Evolutionary conservation across 345 rosid species (phyloP).

Genomic region (Crucihimalaya himalaica): DNA sequence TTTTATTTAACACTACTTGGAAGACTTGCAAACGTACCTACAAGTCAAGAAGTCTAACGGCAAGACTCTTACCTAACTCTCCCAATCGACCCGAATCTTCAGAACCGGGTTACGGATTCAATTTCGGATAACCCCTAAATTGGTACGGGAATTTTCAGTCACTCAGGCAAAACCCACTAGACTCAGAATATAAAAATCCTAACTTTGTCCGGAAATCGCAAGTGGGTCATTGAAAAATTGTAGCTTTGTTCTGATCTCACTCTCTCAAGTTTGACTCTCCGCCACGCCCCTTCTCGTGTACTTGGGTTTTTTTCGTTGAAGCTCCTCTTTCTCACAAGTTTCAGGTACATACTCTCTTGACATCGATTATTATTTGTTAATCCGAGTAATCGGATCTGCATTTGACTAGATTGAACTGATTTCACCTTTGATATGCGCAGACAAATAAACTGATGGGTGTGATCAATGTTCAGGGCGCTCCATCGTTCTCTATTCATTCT

Average conservation of each 20-base stretch:
- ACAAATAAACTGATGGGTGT: conserved; percentile 52
- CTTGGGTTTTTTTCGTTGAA: conserved; percentile 16
- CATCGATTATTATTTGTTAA: background rate
- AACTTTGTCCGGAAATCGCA: conserved; percentile 12
- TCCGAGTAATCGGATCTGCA: background rate
- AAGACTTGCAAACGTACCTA: background rate
- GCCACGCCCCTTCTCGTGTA: background rate
- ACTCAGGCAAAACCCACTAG: background rate
- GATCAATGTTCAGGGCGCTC: conserved; percentile 44
- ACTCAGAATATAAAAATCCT: background rate
- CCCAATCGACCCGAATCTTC: conserved; percentile 1
- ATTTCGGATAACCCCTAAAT: conserved; percentile 13
- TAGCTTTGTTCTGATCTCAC: conserved; percentile 18
- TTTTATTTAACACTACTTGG: background rate
- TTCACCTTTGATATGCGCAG: background rate
- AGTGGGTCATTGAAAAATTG: conserved; percentile 24
- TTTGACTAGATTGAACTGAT: background rate
- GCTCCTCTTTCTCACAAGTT: background rate
- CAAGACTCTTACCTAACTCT: conserved; percentile 7
- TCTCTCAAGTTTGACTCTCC: background rate
- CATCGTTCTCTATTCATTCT: conserved; percentile 43
- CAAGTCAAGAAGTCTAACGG: background rate
- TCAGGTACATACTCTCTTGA: conserved; percentile 1
- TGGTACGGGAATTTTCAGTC: background rate
- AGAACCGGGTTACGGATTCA: background rate